Evolutionary conservation across 2,329 filamentous ascomycete species (phyloP), one percentile per base, ranked within the genome.

Genomic region (Neurospora sp.): DNA sequence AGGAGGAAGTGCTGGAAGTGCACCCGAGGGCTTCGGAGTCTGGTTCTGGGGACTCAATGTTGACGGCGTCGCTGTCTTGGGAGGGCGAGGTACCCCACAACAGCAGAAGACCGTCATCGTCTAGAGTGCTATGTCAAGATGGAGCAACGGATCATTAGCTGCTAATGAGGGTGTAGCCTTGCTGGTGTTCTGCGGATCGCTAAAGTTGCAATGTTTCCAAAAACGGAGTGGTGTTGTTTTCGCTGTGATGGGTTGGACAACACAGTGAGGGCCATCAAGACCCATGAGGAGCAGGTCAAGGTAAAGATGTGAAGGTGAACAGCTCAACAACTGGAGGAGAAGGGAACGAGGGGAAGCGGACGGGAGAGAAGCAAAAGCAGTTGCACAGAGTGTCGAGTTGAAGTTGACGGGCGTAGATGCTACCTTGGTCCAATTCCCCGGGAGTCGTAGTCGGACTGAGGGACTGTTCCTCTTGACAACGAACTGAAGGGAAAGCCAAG

Each of bases 71-170:
- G 65, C 33, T 39, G 39, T 43, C 19, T 69, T 73, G 66, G 72
- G 70, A 17, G 69, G 67, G 62, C 72, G 74, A 66, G 69, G 72
- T 33, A 74, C 69, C 23, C 73, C 72, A 70, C 77, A 80, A 70
- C 80, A 81, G 72, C 78, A 81, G 69, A 81, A 74, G 66, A 79
- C 74, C 52, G 77, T 73, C 80, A 81, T 81, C 57, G 68, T 77
- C 68, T 10, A n/a, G 37, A 40, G 68, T 66, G 52, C 52, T 62
- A 62, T 62, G 52, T 62, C 23, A 15, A 62, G 52, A 62, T 36
- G 52, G 15, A 62, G 52, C 12, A 36, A n/a, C 6, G 3, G 15
- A 36, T 36, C 28, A 36, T n/a, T 36, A 4, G 28, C 52, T 36
- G 8, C 23, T 36, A 4, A 62, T 36, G 28, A 6, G 52, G 15